These are phyloP conservation scores for Metarhizium robertsii DNA, from an alignment of 2,329 filamentous ascomycete genomes.

Conservation along the genomic window DNA sequence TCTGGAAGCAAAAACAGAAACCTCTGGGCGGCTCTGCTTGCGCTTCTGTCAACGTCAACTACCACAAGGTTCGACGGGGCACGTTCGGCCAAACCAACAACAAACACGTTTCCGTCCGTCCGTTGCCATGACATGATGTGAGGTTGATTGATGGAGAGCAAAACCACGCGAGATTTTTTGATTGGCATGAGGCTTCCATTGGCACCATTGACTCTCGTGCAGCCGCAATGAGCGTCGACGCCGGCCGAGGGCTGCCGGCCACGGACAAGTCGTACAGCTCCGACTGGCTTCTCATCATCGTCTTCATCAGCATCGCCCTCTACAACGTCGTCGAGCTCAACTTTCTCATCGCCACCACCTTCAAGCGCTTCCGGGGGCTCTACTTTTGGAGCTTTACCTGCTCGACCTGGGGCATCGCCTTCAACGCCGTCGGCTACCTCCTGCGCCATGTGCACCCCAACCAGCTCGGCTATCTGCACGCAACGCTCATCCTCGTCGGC, in stretches of 20 bases:
- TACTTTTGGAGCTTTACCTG: slow-evolving; percentile 24
- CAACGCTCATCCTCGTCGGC: slow-evolving; percentile 19
- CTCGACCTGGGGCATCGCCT: slow-evolving; percentile 17
- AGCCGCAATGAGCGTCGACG: background rate
- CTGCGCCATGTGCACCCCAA: slow-evolving; percentile 24
- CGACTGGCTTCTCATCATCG: slow-evolving; percentile 8
- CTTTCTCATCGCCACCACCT: slow-evolving; percentile 18
- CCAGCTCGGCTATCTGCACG: slow-evolving; percentile 9
- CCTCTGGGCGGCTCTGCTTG: too few relatives aligned
- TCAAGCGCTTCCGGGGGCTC: slow-evolving; percentile 16
- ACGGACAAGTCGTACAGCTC: background rate
- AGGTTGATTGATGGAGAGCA: too few relatives aligned
- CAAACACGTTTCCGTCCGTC: too few relatives aligned
- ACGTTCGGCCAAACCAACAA: too few relatives aligned
- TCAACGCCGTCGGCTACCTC: slow-evolving; percentile 33
- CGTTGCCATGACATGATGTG: too few relatives aligned
- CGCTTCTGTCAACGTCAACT: too few relatives aligned
- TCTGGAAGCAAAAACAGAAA: too few relatives aligned
- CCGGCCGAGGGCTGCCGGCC: background rate
- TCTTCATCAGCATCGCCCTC: slow-evolving; percentile 16
- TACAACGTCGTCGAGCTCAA: slow-evolving; percentile 20
- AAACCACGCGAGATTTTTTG: too few relatives aligned
- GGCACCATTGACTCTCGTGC: background rate
- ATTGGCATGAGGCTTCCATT: background rate
- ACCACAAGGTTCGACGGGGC: too few relatives aligned